These are phyloP conservation scores for Phlyctochytrium arcticum DNA, from an alignment of 192 early-diverging fungal species.

Conservation along the genomic window DNA sequence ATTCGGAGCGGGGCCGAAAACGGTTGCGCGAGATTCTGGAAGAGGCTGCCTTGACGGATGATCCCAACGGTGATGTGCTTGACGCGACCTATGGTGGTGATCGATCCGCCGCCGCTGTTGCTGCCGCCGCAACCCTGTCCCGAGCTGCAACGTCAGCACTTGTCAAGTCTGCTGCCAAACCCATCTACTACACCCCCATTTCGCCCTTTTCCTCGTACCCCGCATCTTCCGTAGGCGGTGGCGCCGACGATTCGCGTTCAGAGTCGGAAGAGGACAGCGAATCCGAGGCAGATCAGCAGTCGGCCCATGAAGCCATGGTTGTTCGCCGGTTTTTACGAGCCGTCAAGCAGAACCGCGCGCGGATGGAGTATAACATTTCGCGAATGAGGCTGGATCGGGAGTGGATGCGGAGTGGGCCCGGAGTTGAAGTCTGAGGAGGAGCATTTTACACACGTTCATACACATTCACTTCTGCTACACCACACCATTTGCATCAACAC, in stretches of 20 bases:
- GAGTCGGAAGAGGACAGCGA: not conserved
- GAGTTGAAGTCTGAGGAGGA: not conserved
- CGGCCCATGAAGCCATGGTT: not conserved
- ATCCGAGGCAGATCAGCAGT: no score
- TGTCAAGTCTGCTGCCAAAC: no score
- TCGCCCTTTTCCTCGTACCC: not conserved
- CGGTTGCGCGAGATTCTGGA: conserved; percentile 24
- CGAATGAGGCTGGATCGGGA: not conserved
- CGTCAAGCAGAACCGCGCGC: conserved; percentile 1
- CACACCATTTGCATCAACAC: no score
- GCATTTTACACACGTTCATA: no score
- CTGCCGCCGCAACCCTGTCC: not conserved
- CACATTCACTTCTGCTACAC: no score
- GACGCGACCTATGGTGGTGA: no score
- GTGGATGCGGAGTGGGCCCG: not conserved
- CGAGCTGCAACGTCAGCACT: not conserved
- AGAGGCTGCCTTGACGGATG: conserved; percentile 1
- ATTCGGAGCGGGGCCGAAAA: conserved; percentile 29
- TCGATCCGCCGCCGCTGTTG: conserved; percentile 8
- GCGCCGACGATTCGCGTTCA: not conserved
- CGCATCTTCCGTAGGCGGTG: not conserved
- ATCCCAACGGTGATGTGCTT: no score
- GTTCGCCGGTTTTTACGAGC: conserved; percentile 6
- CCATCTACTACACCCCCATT: not conserved
- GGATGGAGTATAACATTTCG: conserved; percentile 16